phyloP scores from a whole-genome alignment of 352 stramenopile genomes.

The Globisporangium ultimum region DNA sequence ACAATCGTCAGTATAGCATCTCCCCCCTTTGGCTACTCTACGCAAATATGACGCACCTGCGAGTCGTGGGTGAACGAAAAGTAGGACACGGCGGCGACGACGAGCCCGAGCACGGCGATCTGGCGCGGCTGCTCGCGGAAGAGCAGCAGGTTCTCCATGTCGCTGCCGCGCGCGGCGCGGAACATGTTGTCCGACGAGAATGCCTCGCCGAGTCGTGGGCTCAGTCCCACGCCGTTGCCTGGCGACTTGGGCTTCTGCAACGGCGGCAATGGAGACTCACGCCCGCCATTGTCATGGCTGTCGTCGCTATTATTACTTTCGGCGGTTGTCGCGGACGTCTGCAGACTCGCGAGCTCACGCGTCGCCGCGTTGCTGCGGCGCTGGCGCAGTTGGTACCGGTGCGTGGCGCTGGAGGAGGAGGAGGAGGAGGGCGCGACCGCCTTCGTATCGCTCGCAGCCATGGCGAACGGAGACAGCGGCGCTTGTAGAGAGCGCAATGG shows the following conservation, averaged over 20 bases:
- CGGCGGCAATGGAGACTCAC: no score
- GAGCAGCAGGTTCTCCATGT: slow-evolving; percentile 63
- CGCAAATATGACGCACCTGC: slow-evolving; percentile 19
- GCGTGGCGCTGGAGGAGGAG: neutral
- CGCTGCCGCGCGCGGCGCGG: slow-evolving; percentile 46
- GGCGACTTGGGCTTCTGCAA: neutral
- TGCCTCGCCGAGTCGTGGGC: slow-evolving; percentile 2
- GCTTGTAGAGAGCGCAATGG: neutral
- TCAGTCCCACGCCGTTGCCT: neutral
- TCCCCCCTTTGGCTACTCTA: neutral
- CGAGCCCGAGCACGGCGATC: slow-evolving; percentile 59
- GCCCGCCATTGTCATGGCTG: neutral
- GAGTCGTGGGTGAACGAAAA: slow-evolving; percentile 84
- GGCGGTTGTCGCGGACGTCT: neutral
- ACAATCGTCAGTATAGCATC: neutral
- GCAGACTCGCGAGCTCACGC: neutral
- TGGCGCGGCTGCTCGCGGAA: slow-evolving; percentile 81
- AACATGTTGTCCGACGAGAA: slow-evolving; percentile 22
- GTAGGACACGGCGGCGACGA: slow-evolving; percentile 64
- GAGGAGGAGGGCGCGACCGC: neutral
- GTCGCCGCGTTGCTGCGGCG: neutral
- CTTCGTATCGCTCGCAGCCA: slow-evolving; percentile 1
- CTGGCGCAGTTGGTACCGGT: slow-evolving; percentile 12
- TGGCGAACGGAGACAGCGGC: neutral
- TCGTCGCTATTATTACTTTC: neutral